Evolutionary conservation across 2,329 filamentous ascomycete species (phyloP), one percentile per base, ranked within the genome.

Genomic region (Biscogniauxia marginata): DNA sequence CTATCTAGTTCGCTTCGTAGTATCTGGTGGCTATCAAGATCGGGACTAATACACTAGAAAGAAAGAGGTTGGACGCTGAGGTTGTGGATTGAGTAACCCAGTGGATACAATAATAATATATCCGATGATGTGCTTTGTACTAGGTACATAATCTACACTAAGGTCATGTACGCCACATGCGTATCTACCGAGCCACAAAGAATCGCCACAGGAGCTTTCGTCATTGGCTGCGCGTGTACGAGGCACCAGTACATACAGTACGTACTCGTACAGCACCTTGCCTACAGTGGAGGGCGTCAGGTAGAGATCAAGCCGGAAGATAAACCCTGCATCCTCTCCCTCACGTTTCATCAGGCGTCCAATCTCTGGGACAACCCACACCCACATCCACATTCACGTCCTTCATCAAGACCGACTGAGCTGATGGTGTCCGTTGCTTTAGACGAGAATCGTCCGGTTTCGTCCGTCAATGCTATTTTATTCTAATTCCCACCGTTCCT

Each of bases 111-210:
- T n/a, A n/a, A n/a, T n/a, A n/a, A n/a, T n/a, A n/a, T n/a, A n/a
- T 21, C 2, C n/a, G 43, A 7, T 39, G 45, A 25, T 18, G 46
- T 50, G 24, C 25, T 21, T 16, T 21, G n/a, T 11, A 18, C 18
- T 19, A 20, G 8, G n/a, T 46, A n/a, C 4, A 49, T 6, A 8
- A 19, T 49, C 4, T 30, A 49, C 46, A 47, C 3, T 1, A 24
- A n/a, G n/a, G 22, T 3, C 46, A 46, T 20, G 18, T 50, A 47
- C 50, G 50, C 50, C 50, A 52, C 50, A 46, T 20, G 49, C 22
- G 19, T 39, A 8, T 45, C 19, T 18, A 21, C 30, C 30, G 30
- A 51, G 43, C 50, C 43, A 52, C 44, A 34, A 24, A 16, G 18
- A 30, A 21, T 25, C 23, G 50, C 50, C 50, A 52, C 44, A 34